Evolutionary conservation across 1,139 yeast genomes (phyloP), one percentile per base, ranked within the genome.

Genomic region (Yamadazyma blattariae): DNA sequence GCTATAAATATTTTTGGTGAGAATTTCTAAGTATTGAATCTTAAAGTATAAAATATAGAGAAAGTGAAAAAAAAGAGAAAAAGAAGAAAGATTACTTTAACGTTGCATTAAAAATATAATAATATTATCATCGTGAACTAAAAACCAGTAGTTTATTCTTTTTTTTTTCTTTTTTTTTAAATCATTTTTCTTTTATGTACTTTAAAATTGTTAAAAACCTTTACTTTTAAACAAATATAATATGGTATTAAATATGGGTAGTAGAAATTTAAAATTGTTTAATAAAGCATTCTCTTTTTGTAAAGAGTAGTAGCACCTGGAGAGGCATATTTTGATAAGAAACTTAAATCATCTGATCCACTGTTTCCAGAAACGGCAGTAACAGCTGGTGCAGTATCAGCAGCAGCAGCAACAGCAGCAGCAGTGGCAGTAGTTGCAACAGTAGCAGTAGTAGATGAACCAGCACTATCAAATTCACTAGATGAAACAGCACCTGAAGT

Each of bases 401-500:
- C 38, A 17, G 57, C 30, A 17, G 32, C 32, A 25, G 50, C 32
- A 30, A 38, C 34, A 29, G 39, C 27, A 23, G 47, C 30, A 31
- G 38, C 36, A 29, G 40, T 32, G 23, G 40, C 32, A 18, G 38
- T 29, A 29, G 36, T n/a, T 12, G 39, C 35, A 29, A 44, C 36
- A 28, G 41, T 36, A 25, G 42, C 29, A 19, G 51, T n/a, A 30
- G 51, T 37, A 15, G 43, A 30, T 20, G 48, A 27, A 14, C 45
- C 27, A 28, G 50, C 26, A 23, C 46, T 30, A 21, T 32, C 38
- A 22, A 41, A 34, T 25, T 38, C 31, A 28, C 43, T 37, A 19
- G 46, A 28, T 14, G 65, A 27, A 10, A 58, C 30, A 36, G 58
- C 32, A 37, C 47, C 44, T 44, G 43, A 37, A 32, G 64, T 59